Conservation (phyloP, 176 grass and related monocot species). For the Carex myosuroides region DNA sequence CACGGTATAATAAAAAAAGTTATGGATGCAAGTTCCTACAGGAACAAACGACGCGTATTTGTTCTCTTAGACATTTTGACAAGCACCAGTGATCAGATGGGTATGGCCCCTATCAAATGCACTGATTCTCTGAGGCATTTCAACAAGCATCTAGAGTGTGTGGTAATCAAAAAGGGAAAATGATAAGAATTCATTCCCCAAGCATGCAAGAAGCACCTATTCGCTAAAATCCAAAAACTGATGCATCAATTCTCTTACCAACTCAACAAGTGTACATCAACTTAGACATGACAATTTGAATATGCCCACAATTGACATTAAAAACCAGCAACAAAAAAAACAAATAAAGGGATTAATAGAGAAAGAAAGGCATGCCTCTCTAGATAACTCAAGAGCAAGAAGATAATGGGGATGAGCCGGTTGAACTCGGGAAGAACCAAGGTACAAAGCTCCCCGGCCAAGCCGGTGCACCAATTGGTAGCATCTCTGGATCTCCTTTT, state of each 20-base stretch:
- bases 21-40: background rate
- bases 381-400: conserved; percentile 48
- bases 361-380: conserved; percentile 44
- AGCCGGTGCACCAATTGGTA: conserved; percentile 70
- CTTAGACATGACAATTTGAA: background rate
- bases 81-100: background rate
- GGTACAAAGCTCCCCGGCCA: conserved; percentile 62
- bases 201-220: background rate
- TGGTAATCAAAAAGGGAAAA: background rate
- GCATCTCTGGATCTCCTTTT: conserved; percentile 68
- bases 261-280: conserved; percentile 12
- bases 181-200: background rate
- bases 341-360: background rate
- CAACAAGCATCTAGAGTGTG: background rate
- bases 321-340: background rate
- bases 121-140: background rate
- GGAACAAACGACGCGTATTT: background rate
- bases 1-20: background rate
- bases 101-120: background rate
- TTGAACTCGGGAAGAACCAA: conserved; percentile 66
- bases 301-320: background rate
- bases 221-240: background rate
- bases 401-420: conserved; percentile 47
- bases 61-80: background rate
- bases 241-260: background rate